Percentiles rank a stretch among this genome's conserved stretches.
Conservation (phyloP, 2,329 filamentous ascomycete genomes). For the Aspergillus chevalieri region DNA sequence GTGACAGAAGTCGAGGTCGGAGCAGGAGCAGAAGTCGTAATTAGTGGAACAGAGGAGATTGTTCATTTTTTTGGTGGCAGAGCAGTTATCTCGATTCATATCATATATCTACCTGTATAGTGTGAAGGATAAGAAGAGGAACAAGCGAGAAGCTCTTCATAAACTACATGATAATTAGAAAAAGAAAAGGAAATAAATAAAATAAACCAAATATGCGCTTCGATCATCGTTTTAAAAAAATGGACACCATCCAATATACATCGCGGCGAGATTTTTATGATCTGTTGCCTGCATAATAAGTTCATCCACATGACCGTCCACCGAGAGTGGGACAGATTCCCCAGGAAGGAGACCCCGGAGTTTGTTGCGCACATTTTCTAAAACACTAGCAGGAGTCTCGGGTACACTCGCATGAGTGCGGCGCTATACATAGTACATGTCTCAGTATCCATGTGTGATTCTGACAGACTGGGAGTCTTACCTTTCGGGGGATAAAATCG, state of each 20-base stretch:
- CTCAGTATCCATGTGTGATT: background rate
- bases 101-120: no score
- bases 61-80: no score
- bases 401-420: slow-evolving; percentile 50
- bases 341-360: slow-evolving; percentile 75
- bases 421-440: slow-evolving; percentile 31
- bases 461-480: slow-evolving; percentile 16
- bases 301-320: slow-evolving; percentile 96
- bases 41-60: background rate
- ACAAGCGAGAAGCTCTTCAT: no score
- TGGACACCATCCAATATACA: slow-evolving; percentile 95
- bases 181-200: background rate
- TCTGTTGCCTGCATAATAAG: slow-evolving; percentile 82
- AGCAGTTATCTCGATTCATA: no score
- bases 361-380: slow-evolving; percentile 84
- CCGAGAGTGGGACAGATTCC: slow-evolving; percentile 86
- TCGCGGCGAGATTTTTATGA: slow-evolving; percentile 70
- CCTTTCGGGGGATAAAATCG: slow-evolving; percentile 75
- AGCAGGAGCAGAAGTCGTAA: slow-evolving; percentile 41
- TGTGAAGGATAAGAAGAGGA: no score
- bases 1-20: slow-evolving; percentile 43
- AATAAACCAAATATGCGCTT: background rate
- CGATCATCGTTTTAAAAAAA: slow-evolving; percentile 47
- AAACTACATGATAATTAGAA: no score
- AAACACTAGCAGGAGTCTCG: slow-evolving; percentile 68